Percentiles rank a stretch among this genome's conserved stretches.
phyloP scores from a whole-genome alignment of 2,329 filamentous ascomycete genomes.

The Xylaria sp. region DNA sequence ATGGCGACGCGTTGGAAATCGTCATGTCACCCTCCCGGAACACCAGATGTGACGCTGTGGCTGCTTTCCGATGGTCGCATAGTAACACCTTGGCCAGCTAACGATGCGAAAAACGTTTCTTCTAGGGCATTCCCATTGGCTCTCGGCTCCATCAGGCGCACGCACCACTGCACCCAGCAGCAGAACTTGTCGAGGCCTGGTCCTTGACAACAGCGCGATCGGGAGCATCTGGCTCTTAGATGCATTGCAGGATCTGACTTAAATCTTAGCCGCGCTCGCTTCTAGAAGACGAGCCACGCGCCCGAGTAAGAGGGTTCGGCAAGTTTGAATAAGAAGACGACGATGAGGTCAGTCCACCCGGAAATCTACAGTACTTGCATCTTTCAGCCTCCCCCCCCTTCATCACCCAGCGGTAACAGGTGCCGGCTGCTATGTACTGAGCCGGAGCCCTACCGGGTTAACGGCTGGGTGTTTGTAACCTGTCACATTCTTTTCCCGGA shows the following conservation, averaged over 20 bases:
- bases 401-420: background rate
- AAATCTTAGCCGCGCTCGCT: slow-evolving; percentile 38
- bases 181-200: slow-evolving; percentile 35
- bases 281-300: slow-evolving; percentile 39
- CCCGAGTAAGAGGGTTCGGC: slow-evolving; percentile 35
- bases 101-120: slow-evolving; percentile 26
- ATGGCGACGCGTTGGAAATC: slow-evolving; percentile 39
- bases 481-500: slow-evolving; percentile 30
- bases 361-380: background rate
- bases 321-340: slow-evolving; percentile 25
- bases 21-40: slow-evolving; percentile 37
- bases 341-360: slow-evolving; percentile 21
- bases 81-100: slow-evolving; percentile 28
- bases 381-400: slow-evolving; percentile 1
- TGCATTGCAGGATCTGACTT: slow-evolving; percentile 45
- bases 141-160: slow-evolving; percentile 13
- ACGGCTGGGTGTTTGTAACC: slow-evolving; percentile 31
- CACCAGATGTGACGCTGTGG: slow-evolving; percentile 42
- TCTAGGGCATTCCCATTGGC: slow-evolving; percentile 28
- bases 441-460: slow-evolving; percentile 16
- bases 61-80: slow-evolving; percentile 39
- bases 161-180: slow-evolving; percentile 27
- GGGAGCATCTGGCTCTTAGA: slow-evolving; percentile 39
- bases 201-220: slow-evolving; percentile 42
- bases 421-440: slow-evolving; percentile 17